Evolutionary conservation across 2,329 filamentous ascomycete species (phyloP), one percentile per base, ranked within the genome.

Genomic region (Thelonectria olida): DNA sequence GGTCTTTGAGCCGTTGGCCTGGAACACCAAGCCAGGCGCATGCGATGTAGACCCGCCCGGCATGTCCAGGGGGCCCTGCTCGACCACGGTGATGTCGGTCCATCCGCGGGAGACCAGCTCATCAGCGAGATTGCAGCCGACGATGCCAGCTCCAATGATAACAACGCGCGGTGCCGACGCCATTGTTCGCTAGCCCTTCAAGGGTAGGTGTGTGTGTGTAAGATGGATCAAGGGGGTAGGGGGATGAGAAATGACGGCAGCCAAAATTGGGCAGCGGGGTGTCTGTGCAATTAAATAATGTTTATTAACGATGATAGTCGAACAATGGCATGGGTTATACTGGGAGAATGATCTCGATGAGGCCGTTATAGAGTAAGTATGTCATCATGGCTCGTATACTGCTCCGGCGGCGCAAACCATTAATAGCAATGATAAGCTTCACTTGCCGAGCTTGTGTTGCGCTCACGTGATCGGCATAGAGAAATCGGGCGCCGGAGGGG

Each of bases 1-100:
- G 0, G 83, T 84, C 71, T 83, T 86, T 48, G 82, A 86, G 2
- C 78, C 73, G 51, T 85, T 89, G 7, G 85, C 89, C 70, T 90
- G 87, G 67, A 88, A 90, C 0, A 90, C 87, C 3, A 90, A 79
- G 1, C 87, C 87, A 0, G 87, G 87, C 5, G 87, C 87, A 64
- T 90, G 87, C 7, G 87, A 89, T 7, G 88, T 89, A 25, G 88
- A 90, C 44, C 87, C 87, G 23, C 88, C 87, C 0, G 87, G 87
- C 81, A 89, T 84, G 59, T 80, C 76, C 64, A 90, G 72, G 3
- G 87, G 87, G 0, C 87, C 87, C 73, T 90, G 87, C 65, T 90
- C 87, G 63, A 90, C 76, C 50, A 90, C 87, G 17, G 87, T 89
- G 72, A 90, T 87, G 72, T 89, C 75, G 54, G 73, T 82, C 86